These are phyloP conservation scores for Halenospora varia DNA, from an alignment of 495 filamentous ascomycete species.

Conservation along the genomic window DNA sequence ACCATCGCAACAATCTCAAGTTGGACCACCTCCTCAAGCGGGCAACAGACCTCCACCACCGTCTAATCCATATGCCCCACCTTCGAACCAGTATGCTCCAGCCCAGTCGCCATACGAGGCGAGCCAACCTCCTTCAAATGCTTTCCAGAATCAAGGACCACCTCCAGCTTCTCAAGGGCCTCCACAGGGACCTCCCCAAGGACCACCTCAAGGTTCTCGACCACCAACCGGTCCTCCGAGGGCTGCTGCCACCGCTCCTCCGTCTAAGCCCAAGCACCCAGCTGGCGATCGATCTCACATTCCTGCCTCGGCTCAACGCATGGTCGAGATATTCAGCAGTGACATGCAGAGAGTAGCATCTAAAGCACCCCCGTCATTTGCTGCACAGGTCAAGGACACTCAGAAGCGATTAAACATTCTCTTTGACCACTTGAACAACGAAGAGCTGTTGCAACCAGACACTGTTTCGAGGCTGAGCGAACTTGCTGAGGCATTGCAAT, in stretches of 20 bases:
- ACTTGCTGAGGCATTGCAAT: slow-evolving; percentile 62
- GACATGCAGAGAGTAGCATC: slow-evolving; percentile 87
- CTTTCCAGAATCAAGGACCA: slow-evolving; percentile 21
- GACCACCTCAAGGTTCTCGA: slow-evolving; percentile 25
- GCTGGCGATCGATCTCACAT: slow-evolving; percentile 90
- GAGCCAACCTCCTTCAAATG: slow-evolving; percentile 18
- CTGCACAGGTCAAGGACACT: slow-evolving; percentile 83
- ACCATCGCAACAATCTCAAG: slow-evolving; percentile 36
- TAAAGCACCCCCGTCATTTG: slow-evolving; percentile 76
- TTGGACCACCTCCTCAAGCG: slow-evolving; percentile 48
- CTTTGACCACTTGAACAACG: slow-evolving; percentile 96
- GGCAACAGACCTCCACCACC: slow-evolving; percentile 38
- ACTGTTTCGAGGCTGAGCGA: slow-evolving; percentile 63
- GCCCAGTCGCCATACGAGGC: slow-evolving; percentile 30
- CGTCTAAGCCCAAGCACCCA: slow-evolving; percentile 60
- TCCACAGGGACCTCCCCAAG: slow-evolving; percentile 19
- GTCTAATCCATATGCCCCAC: slow-evolving; percentile 59
- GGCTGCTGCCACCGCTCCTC: slow-evolving; percentile 33
- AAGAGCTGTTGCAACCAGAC: slow-evolving; percentile 78
- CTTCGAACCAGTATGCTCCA: slow-evolving; percentile 31
- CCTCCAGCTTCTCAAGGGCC: slow-evolving; percentile 22
- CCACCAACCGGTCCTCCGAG: slow-evolving; percentile 27
- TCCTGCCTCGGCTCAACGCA: slow-evolving; percentile 63
- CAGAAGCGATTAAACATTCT: slow-evolving; percentile 87
- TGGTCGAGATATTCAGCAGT: slow-evolving; percentile 74